phyloP scores from a whole-genome alignment of 352 stramenopile genomes.

The Phytopythium helicoides region DNA sequence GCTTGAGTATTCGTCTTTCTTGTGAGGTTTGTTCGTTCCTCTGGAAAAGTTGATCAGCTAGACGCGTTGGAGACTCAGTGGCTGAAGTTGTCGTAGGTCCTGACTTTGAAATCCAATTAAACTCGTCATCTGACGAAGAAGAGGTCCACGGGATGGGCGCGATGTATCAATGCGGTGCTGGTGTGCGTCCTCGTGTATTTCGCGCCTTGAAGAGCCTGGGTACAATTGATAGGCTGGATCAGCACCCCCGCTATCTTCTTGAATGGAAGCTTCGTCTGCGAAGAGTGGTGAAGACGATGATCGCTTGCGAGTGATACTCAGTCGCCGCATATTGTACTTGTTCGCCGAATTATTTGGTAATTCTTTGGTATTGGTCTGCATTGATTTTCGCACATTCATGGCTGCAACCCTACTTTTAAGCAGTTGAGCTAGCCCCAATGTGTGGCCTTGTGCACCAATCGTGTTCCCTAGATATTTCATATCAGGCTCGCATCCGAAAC shows the following conservation, averaged over 20 bases:
- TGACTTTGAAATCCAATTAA: constrained; percentile 2
- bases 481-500: not conserved
- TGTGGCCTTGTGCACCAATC: not conserved
- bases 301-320: constrained; percentile 1
- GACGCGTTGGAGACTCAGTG: not conserved
- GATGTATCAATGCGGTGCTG: not conserved
- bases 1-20: not conserved
- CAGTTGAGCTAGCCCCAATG: not conserved
- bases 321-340: not conserved
- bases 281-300: not conserved
- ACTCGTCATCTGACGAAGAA: constrained; percentile 7
- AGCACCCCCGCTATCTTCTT: not conserved
- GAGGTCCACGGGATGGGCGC: not conserved
- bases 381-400: too few relatives aligned
- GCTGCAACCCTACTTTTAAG: not conserved
- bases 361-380: not conserved
- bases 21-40: not conserved
- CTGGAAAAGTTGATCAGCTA: constrained; percentile 5
- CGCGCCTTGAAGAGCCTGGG: not conserved
- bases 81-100: not conserved
- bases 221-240: not conserved
- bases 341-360: not conserved
- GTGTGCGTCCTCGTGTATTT: not conserved
- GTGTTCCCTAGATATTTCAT: not conserved
- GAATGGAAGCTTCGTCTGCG: not conserved